Percentiles rank a stretch among this genome's conserved stretches.
These are phyloP conservation scores for Russula ochroleuca DNA, from an alignment of 768 basidiomycete species.

Conservation along the genomic window DNA sequence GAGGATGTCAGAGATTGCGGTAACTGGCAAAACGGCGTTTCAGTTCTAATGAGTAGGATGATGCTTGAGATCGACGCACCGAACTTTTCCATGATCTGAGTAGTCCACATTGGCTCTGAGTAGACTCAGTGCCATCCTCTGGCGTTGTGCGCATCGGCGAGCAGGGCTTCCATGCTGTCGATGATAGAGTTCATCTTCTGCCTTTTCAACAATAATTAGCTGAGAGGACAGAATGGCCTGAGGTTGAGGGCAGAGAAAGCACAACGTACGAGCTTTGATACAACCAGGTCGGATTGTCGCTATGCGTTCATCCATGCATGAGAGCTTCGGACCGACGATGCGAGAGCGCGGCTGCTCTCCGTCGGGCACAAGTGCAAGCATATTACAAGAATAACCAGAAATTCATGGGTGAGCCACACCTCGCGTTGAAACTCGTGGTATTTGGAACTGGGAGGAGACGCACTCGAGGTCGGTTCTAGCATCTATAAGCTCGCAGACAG, in stretches of 20 bases:
- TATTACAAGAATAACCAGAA: conserved; percentile 60
- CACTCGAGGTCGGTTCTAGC: conserved; percentile 83
- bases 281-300: conserved; percentile 52
- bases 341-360: conserved; percentile 53
- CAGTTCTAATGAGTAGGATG: not conserved
- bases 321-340: conserved; percentile 62
- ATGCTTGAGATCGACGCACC: conserved; percentile 41
- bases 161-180: conserved; percentile 58
- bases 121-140: conserved; percentile 72
- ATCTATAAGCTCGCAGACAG: conserved; percentile 68
- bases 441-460: conserved; percentile 35
- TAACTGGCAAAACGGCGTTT: conserved; percentile 39
- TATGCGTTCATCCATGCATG: conserved; percentile 62
- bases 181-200: conserved; percentile 60
- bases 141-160: conserved; percentile 63
- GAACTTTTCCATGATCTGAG: conserved; percentile 78
- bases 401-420: not conserved
- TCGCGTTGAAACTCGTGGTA: not conserved
- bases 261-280: conserved; percentile 59
- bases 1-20: conserved; percentile 51
- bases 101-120: conserved; percentile 72
- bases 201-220: conserved; percentile 59
- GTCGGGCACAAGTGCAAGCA: conserved; percentile 48
- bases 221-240: not conserved
- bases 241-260: not conserved